Evolutionary conservation across 306 rosid genomes (phyloP).

Genomic region (Dryas drummondii): DNA sequence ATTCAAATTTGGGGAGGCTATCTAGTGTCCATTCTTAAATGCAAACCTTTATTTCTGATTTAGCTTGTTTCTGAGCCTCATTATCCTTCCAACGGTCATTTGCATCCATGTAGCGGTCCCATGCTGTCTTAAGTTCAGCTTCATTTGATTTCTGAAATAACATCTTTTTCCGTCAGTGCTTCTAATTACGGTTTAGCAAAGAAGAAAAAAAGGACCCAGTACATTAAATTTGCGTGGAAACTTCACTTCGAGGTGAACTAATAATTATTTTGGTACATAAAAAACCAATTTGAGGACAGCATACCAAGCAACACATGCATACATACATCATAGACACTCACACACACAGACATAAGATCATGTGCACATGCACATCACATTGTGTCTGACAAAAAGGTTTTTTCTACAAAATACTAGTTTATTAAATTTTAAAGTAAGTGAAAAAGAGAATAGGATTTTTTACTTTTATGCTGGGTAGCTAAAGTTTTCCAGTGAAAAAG

Average conservation of each 20-base stretch:
- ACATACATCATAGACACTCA: neutral
- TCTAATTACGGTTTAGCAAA: neutral
- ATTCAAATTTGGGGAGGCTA: slow-evolving; percentile 15
- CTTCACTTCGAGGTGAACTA: neutral
- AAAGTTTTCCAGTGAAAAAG: too few relatives aligned
- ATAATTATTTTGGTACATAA: neutral
- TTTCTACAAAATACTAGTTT: too few relatives aligned
- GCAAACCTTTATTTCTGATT: slow-evolving; percentile 61
- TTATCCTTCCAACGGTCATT: slow-evolving; percentile 58
- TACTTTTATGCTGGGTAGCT: too few relatives aligned
- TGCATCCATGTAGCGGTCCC: slow-evolving; percentile 68
- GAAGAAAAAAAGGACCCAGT: neutral
- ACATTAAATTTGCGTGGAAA: neutral
- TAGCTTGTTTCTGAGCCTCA: slow-evolving; percentile 66
- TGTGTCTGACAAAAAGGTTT: too few relatives aligned
- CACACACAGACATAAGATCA: neutral
- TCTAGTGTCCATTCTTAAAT: slow-evolving; percentile 14
- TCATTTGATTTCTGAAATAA: slow-evolving; percentile 62
- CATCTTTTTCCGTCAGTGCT: slow-evolving; percentile 14
- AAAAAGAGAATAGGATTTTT: too few relatives aligned
- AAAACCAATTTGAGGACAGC: neutral
- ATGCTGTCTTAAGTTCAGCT: slow-evolving; percentile 53
- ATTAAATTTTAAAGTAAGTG: too few relatives aligned
- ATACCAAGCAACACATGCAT: neutral
- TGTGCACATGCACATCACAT: too few relatives aligned